A percentile compares a stretch with the other conserved stretches of the same genome.
Conservation (phyloP, 83 land plant species). For the Larix sibirica region DNA sequence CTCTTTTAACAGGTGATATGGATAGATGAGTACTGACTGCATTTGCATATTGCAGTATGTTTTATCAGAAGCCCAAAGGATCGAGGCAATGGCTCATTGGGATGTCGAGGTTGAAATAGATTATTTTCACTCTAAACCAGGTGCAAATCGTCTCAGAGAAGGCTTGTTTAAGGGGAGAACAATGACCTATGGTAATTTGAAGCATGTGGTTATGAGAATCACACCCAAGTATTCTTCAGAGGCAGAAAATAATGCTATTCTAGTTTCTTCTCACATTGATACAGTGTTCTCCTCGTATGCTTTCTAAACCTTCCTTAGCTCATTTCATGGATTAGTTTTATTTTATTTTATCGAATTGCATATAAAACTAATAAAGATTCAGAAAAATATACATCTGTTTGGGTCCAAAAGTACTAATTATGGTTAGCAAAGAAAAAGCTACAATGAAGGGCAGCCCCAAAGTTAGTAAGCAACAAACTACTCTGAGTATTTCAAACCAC, state of each 20-base stretch:
- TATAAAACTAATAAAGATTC: background rate
- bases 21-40: background rate
- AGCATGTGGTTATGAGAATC: conserved; percentile 80
- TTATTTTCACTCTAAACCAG: conserved; percentile 70
- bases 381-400: background rate
- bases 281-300: conserved; percentile 90
- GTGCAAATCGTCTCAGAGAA: conserved; percentile 46
- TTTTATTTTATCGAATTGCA: background rate
- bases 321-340: background rate
- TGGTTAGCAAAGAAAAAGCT: too few relatives aligned
- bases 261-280: conserved; percentile 97
- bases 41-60: conserved; percentile 72
- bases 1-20: background rate
- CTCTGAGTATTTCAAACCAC: too few relatives aligned
- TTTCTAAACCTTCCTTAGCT: conserved; percentile 10
- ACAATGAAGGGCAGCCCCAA: too few relatives aligned
- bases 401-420: too few relatives aligned
- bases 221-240: conserved; percentile 62
- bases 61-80: conserved; percentile 44
- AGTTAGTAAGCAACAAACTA: too few relatives aligned
- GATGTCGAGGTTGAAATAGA: conserved; percentile 89
- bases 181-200: conserved; percentile 73
- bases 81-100: conserved; percentile 70
- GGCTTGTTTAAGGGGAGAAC: conserved; percentile 86
- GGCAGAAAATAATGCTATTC: conserved; percentile 80